A percentile compares a stretch with the other conserved stretches of the same genome.
These are phyloP conservation scores for Paxillus ammoniavirescens DNA, from an alignment of 768 basidiomycete species.

Conservation along the genomic window DNA sequence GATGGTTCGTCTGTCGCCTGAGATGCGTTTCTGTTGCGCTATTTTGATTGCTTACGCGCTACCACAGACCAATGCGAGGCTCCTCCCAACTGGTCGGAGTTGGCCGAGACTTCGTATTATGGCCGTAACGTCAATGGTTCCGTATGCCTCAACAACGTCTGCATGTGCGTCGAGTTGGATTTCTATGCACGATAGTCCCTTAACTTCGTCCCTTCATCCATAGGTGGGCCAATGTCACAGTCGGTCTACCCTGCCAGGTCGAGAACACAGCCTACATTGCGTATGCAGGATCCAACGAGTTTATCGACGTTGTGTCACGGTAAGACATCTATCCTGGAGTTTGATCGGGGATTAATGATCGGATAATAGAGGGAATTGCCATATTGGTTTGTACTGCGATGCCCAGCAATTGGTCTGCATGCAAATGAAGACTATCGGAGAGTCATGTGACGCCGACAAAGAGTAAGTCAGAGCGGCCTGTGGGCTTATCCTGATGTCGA, in stretches of 20 bases:
- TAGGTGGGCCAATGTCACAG: slow-evolving; percentile 79
- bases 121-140: slow-evolving; percentile 80
- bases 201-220: not conserved
- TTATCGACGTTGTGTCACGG: slow-evolving; percentile 82
- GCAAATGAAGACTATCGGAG: slow-evolving; percentile 54
- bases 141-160: slow-evolving; percentile 77
- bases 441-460: slow-evolving; percentile 59
- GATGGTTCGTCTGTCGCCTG: slow-evolving; percentile 47
- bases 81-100: slow-evolving; percentile 62
- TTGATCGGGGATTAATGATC: not conserved
- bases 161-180: slow-evolving; percentile 57
- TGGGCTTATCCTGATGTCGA: slow-evolving; percentile 29
- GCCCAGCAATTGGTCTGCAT: slow-evolving; percentile 55
- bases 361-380: slow-evolving; percentile 64
- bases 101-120: slow-evolving; percentile 61
- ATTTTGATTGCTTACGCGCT: not conserved
- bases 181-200: not conserved
- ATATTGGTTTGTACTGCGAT: slow-evolving; percentile 75
- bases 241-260: slow-evolving; percentile 58
- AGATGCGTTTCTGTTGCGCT: not conserved
- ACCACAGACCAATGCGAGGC: slow-evolving; percentile 70
- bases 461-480: slow-evolving; percentile 35
- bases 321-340: slow-evolving; percentile 22
- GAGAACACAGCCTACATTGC: slow-evolving; percentile 82
- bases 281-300: slow-evolving; percentile 57